phyloP scores from a whole-genome alignment of 177 flowering plant species.

The Vitis hybrid region DNA sequence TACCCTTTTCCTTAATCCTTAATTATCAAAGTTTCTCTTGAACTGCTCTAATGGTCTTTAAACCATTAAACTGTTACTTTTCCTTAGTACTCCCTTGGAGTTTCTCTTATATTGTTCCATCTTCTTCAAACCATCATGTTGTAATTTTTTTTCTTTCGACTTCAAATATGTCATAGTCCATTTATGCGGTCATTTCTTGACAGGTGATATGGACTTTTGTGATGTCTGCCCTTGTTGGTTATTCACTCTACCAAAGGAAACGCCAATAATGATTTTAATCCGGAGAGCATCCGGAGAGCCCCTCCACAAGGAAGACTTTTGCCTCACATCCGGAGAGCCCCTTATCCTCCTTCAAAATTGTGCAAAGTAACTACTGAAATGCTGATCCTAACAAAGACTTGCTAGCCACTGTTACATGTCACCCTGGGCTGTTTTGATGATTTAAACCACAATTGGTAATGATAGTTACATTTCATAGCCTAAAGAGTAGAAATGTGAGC shows the following conservation, averaged over 20 bases:
- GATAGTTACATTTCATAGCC: not conserved
- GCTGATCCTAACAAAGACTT: not conserved
- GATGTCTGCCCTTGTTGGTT: slow-evolving; percentile 95
- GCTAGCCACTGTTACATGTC: not conserved
- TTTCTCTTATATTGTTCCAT: too few relatives aligned
- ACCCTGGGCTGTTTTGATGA: too few relatives aligned
- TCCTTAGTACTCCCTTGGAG: too few relatives aligned
- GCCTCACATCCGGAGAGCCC: not conserved
- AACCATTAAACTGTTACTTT: not conserved
- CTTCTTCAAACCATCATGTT: too few relatives aligned
- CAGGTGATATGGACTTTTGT: slow-evolving; percentile 97
- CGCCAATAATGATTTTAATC: slow-evolving; percentile 34
- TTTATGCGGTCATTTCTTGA: slow-evolving; percentile 5
- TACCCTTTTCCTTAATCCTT: not conserved
- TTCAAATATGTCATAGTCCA: too few relatives aligned
- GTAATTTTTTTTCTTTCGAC: not conserved
- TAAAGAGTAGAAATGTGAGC: not conserved
- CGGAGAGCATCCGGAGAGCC: not conserved
- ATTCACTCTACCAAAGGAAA: slow-evolving; percentile 87
- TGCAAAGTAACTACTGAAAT: not conserved
- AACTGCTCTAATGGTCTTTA: not conserved
- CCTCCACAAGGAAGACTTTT: not conserved
- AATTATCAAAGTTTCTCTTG: not conserved
- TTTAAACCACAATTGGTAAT: not conserved
- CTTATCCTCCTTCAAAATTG: not conserved